A percentile compares a stretch with the other conserved stretches of the same genome.
These are phyloP conservation scores for Neofusicoccum laricinum DNA, from an alignment of 2,329 filamentous ascomycete genomes.

Conservation along the genomic window DNA sequence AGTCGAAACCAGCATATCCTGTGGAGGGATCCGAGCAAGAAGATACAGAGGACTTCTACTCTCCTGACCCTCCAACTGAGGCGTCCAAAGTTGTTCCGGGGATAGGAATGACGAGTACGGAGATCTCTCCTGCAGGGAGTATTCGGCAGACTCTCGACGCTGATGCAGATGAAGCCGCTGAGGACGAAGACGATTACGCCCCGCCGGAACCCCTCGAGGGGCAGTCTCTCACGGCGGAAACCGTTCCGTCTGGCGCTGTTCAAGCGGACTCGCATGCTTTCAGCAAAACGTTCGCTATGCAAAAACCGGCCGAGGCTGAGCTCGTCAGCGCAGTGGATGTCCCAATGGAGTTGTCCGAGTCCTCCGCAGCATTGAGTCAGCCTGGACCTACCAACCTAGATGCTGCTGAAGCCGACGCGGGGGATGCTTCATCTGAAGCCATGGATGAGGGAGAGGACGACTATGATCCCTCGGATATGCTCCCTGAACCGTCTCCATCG, in stretches of 20 bases:
- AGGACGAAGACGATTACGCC: slow-evolving; percentile 15
- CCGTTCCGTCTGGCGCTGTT: not conserved
- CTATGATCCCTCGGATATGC: slow-evolving; percentile 33
- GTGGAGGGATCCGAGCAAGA: slow-evolving; percentile 1
- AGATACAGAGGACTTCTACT: slow-evolving; percentile 36
- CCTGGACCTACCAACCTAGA: not conserved
- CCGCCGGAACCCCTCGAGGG: slow-evolving; percentile 21
- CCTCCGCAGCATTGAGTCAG: not conserved
- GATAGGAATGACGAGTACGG: not conserved
- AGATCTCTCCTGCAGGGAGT: not conserved
- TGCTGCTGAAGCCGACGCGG: slow-evolving; percentile 25
- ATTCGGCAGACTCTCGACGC: not conserved
- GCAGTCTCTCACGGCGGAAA: slow-evolving; percentile 19
- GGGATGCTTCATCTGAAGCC: slow-evolving; percentile 5
- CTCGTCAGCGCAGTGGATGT: not conserved
- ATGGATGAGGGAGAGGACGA: slow-evolving; percentile 19
- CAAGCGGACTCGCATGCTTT: not conserved
- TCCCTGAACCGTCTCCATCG: slow-evolving; percentile 22
- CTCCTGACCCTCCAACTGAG: slow-evolving; percentile 23
- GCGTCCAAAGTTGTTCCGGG: too few relatives aligned
- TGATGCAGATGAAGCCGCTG: not conserved
- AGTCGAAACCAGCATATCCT: not conserved
- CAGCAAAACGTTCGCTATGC: not conserved
- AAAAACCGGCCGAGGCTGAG: not conserved
- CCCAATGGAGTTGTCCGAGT: not conserved